A percentile compares a stretch with the other conserved stretches of the same genome.
Evolutionary conservation across 2,329 filamentous ascomycete genomes (phyloP).

Genomic region (Penicillium expansum): DNA sequence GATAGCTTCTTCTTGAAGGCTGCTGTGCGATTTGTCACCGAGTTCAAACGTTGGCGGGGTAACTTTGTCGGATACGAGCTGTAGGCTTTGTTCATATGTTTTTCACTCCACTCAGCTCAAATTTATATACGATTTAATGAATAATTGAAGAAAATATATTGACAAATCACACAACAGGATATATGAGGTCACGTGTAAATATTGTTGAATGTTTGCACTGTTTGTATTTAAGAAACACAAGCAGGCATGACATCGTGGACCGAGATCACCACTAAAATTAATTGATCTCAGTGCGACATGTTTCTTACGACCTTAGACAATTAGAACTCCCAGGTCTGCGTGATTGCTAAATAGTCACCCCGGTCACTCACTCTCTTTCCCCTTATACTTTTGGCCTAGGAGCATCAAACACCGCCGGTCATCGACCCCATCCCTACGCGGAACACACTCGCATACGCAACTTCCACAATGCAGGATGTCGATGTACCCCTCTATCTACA

Average conservation of each 20-base stretch:
- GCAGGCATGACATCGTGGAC: background rate
- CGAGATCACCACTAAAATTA: background rate
- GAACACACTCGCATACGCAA: background rate
- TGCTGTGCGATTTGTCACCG: slow-evolving; percentile 49
- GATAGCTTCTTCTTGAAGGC: slow-evolving; percentile 50
- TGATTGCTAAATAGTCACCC: background rate
- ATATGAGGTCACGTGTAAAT: background rate
- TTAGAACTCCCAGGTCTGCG: background rate
- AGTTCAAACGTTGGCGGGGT: slow-evolving; percentile 64
- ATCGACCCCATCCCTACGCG: background rate
- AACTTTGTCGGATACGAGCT: slow-evolving; percentile 34
- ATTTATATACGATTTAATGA: background rate
- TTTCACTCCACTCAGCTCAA: background rate
- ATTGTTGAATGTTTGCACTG: slow-evolving; percentile 1
- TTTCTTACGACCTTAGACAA: background rate
- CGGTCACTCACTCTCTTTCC: background rate
- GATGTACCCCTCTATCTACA: slow-evolving; percentile 47
- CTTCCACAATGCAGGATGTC: slow-evolving; percentile 5
- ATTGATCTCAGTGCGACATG: background rate
- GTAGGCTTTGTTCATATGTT: background rate
- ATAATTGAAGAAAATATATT: background rate
- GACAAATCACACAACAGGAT: background rate
- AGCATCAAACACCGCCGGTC: background rate
- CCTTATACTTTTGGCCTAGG: background rate
- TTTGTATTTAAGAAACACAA: slow-evolving; percentile 7